These are phyloP conservation scores for Schizothecium vesticola DNA, from an alignment of 495 filamentous ascomycete species.

Conservation along the genomic window DNA sequence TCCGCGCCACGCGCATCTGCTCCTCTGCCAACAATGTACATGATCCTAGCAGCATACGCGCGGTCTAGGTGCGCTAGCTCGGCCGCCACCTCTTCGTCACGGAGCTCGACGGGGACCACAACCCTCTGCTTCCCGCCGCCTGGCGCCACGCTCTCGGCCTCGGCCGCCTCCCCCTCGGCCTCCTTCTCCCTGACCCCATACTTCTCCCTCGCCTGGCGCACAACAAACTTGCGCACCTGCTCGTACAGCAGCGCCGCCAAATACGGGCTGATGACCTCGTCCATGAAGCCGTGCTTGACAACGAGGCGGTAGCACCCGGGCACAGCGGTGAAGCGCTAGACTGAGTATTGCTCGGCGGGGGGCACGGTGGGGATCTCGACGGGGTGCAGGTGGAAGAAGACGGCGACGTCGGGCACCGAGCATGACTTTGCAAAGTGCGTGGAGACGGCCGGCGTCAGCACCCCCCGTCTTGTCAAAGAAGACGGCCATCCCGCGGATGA, in stretches of 20 bases:
- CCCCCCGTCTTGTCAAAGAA: slow-evolving; percentile 65
- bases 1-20: slow-evolving; percentile 52
- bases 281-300: slow-evolving; percentile 65
- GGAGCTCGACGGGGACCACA: slow-evolving; percentile 21
- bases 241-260: slow-evolving; percentile 55
- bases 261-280: slow-evolving; percentile 58
- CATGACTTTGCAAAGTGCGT: slow-evolving; percentile 60
- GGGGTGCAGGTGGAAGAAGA: slow-evolving; percentile 61
- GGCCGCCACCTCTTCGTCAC: slow-evolving; percentile 33
- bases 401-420: slow-evolving; percentile 49
- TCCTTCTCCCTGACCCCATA: slow-evolving; percentile 6
- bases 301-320: slow-evolving; percentile 61
- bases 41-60: slow-evolving; percentile 55
- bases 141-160: background rate
- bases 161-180: background rate
- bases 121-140: background rate
- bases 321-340: slow-evolving; percentile 38
- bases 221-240: slow-evolving; percentile 51
- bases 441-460: slow-evolving; percentile 52
- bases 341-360: slow-evolving; percentile 35
- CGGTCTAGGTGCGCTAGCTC: slow-evolving; percentile 49
- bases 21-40: slow-evolving; percentile 73
- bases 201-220: slow-evolving; percentile 28
- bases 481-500: slow-evolving; percentile 51
- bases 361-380: slow-evolving; percentile 48